These are phyloP conservation scores for Darksidea phi DNA, from an alignment of 495 filamentous ascomycete genomes.

Conservation along the genomic window DNA sequence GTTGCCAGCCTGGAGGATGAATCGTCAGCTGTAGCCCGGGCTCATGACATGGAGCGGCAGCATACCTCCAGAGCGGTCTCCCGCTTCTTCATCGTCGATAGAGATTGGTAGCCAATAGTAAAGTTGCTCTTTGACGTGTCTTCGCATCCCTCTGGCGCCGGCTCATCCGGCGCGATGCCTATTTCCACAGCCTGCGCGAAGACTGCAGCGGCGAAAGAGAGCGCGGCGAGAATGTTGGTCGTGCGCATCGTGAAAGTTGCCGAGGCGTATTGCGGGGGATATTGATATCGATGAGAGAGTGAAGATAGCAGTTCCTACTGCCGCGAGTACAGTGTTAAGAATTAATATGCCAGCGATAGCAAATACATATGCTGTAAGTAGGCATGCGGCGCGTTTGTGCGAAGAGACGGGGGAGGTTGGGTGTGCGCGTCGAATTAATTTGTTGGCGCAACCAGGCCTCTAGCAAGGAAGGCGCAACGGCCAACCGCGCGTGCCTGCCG, in stretches of 20 bases:
- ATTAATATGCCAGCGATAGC: too few relatives aligned
- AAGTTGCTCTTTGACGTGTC: neutral
- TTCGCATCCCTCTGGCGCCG: neutral
- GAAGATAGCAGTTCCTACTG: neutral
- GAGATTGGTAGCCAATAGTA: neutral
- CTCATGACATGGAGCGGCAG: neutral
- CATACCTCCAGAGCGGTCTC: neutral
- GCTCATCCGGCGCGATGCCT: neutral
- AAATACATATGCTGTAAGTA: neutral
- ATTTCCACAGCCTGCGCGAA: neutral
- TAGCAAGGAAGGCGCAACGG: neutral
- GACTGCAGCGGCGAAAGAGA: neutral
- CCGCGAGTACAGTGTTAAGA: neutral
- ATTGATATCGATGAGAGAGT: neutral
- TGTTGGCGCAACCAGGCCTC: neutral
- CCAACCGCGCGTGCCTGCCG: neutral
- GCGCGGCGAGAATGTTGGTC: neutral
- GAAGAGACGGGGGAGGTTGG: neutral
- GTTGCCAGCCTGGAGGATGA: slow-evolving; percentile 6
- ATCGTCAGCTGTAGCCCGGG: neutral
- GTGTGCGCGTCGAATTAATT: neutral
- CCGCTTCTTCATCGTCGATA: neutral
- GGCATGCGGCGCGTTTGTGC: neutral
- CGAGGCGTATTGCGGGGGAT: neutral
- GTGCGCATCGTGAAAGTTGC: neutral